Evolutionary conservation across 2,329 filamentous ascomycete species (phyloP).

Genomic region (Neoascochyta sp.): DNA sequence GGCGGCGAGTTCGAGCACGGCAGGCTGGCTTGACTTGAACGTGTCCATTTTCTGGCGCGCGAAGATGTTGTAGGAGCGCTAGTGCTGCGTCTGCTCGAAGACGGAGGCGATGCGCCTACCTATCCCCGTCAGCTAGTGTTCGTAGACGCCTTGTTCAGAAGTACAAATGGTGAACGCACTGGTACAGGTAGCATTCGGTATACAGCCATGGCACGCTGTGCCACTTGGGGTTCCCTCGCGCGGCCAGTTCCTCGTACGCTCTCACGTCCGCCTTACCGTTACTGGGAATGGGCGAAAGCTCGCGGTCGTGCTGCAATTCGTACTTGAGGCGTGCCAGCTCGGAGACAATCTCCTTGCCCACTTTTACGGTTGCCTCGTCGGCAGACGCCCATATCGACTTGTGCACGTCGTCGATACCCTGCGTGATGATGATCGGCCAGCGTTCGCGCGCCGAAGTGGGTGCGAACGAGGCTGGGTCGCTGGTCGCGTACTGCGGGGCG

Average conservation of each 20-base stretch:
- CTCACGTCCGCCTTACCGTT: conserved; percentile 73
- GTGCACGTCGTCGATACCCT: conserved; percentile 92
- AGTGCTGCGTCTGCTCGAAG: conserved; percentile 73
- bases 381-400: conserved; percentile 60
- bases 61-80: conserved; percentile 90
- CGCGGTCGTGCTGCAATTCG: conserved; percentile 84
- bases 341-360: conserved; percentile 83
- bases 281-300: conserved; percentile 70
- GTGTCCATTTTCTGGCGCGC: conserved; percentile 84
- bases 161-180: too few species aligned
- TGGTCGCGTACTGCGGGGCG: conserved; percentile 71
- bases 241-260: conserved; percentile 74
- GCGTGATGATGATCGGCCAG: conserved; percentile 93
- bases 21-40: conserved; percentile 85
- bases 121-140: conserved; percentile 21
- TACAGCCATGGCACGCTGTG: conserved; percentile 84
- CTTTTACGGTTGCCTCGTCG: conserved; percentile 63
- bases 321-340: conserved; percentile 83
- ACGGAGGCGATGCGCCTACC: conserved; percentile 71
- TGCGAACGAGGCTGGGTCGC: conserved; percentile 81
- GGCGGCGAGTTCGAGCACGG: conserved; percentile 76
- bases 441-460: conserved; percentile 78
- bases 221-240: conserved; percentile 73
- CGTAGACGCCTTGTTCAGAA: not conserved
- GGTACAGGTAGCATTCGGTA: conserved; percentile 90